These are phyloP conservation scores for Amaranthus hypochondriacus DNA, from an alignment of 148 eudicot genomes.

Conservation along the genomic window DNA sequence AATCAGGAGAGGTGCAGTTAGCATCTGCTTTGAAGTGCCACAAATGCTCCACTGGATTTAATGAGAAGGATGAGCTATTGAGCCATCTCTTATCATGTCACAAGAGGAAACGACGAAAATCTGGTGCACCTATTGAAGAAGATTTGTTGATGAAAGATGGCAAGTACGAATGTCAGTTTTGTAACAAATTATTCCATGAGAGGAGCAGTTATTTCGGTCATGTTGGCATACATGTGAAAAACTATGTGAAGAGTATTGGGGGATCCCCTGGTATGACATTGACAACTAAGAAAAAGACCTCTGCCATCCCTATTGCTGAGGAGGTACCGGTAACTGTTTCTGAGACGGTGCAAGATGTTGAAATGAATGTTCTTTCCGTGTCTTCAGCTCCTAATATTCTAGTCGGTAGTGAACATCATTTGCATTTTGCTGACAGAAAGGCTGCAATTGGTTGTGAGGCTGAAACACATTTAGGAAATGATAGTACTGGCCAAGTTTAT, in stretches of 20 bases:
- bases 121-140: conserved; percentile 53
- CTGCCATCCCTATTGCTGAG: conserved; percentile 27
- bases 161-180: conserved; percentile 72
- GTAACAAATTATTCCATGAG: conserved; percentile 59
- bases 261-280: conserved; percentile 30
- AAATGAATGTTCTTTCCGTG: conserved; percentile 28
- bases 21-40: conserved; percentile 47
- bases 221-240: conserved; percentile 65
- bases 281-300: conserved; percentile 27
- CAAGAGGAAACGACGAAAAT: conserved; percentile 56
- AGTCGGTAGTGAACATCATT: conserved; percentile 20
- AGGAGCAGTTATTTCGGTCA: conserved; percentile 70
- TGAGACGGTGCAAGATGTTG: conserved; percentile 23
- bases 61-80: conserved; percentile 51
- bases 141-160: conserved; percentile 55
- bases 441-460: conserved; percentile 25
- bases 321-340: conserved; percentile 18
- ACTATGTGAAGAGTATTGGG: conserved; percentile 50
- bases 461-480: conserved; percentile 22
- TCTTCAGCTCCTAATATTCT: conserved; percentile 24
- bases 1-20: conserved; percentile 25
- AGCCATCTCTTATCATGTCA: conserved; percentile 60
- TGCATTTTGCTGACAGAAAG: conserved; percentile 19
- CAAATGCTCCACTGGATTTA: conserved; percentile 51
- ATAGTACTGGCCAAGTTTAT: conserved; percentile 22